Evolutionary conservation across 306 rosid genomes (phyloP), one percentile per base, ranked within the genome.

Genomic region (Cucurbita pepo): DNA sequence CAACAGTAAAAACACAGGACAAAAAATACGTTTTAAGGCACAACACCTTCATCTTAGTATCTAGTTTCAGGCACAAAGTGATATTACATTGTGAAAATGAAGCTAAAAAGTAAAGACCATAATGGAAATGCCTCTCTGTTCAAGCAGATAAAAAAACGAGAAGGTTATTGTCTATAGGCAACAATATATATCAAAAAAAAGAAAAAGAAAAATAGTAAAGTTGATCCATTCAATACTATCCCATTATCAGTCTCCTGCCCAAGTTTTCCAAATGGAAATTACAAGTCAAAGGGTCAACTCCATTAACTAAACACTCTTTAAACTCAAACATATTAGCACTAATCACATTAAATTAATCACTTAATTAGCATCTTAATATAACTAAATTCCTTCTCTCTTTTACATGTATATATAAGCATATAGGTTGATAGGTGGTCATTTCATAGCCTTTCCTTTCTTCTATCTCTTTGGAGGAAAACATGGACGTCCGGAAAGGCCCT

Each of bases 401-500:
- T 30, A 30, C 34, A 30, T 30, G 34, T 30, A 30, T 30, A 30
- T 44, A 44, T n/a, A 64, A 9, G 18, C 18, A 19, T 11, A 19
- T 11, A 45, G 18, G 45, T 44, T 18, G 55, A 21, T 66, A 41
- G n/a, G 21, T 44, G 0, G 55, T 66, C 38, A 21, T n/a, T 44
- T 66, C 72, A 66, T 43, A 44, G 52, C 70, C 70, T 63, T 40
- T 63, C 14, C 51, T n/a, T 40, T 62, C 10, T n/a, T 18, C 10
- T 59, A 8, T 16, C 48, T 5, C n/a, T 61, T 37, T n/a, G 16
- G 77, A 72, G 45, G 77, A 79, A 37, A 37, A 30, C 52, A 30
- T 30, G 34, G 83, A 56, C 13, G 18, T 79, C 11, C 73, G 79
- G 65, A 83, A 80, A 78, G 87, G 87, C 8, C 80, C 87, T 1